These are phyloP conservation scores for Brasenia schreberi DNA, from an alignment of 164 flowering plant genomes.

Conservation along the genomic window DNA sequence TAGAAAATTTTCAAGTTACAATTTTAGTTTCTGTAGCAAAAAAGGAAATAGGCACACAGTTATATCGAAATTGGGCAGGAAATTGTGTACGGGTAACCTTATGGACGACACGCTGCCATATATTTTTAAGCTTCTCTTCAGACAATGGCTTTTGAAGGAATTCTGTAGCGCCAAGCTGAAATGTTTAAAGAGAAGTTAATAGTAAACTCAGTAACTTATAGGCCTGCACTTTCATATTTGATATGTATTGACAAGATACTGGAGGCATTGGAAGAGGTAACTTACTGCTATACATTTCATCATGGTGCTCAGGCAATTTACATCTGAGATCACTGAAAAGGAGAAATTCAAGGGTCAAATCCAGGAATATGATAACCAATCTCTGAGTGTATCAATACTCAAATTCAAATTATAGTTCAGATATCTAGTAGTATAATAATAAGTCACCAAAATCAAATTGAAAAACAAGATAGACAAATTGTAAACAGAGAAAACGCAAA, in stretches of 20 bases:
- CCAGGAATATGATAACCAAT: not conserved
- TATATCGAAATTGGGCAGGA: not conserved
- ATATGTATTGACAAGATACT: too few species aligned
- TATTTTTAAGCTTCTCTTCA: slow-evolving; percentile 71
- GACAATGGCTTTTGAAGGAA: slow-evolving; percentile 71
- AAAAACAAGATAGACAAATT: not conserved
- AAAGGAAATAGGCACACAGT: not conserved
- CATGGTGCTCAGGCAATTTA: slow-evolving; percentile 58
- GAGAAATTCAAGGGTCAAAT: not conserved
- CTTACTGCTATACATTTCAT: slow-evolving; percentile 94
- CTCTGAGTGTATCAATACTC: not conserved
- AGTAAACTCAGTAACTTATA: too few species aligned
- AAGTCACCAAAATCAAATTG: too few species aligned
- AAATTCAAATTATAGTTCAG: too few species aligned
- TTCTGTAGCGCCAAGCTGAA: slow-evolving; percentile 88
- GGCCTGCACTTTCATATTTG: not conserved
- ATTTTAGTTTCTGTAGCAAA: too few species aligned
- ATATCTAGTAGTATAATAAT: too few species aligned
- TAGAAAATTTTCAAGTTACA: not conserved
- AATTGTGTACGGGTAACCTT: slow-evolving; percentile 31
- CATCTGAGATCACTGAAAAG: slow-evolving; percentile 61
- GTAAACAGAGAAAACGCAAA: not conserved
- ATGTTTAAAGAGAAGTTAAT: not conserved
- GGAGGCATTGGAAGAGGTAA: slow-evolving; percentile 1
- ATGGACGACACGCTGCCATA: slow-evolving; percentile 92